These are phyloP conservation scores for Pseudogymnoascus sp. DNA, from an alignment of 2,329 filamentous ascomycete genomes.

Conservation along the genomic window DNA sequence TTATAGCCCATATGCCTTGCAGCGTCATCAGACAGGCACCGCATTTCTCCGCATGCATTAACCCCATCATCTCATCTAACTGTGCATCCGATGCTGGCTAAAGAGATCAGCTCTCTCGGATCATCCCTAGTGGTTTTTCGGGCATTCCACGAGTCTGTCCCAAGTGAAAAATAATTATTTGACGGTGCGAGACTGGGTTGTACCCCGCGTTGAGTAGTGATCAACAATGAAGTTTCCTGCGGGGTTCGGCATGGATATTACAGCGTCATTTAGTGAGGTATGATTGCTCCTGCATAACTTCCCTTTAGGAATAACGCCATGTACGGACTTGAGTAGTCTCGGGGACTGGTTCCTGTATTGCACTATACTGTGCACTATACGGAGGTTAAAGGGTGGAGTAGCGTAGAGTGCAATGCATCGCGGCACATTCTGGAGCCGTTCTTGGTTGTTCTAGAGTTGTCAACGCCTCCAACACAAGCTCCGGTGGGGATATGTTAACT, in stretches of 20 bases:
- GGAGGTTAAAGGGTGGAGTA: no score
- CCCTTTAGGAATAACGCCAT: neutral
- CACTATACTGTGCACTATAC: no score
- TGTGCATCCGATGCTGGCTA: neutral
- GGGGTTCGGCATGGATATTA: conserved; percentile 7
- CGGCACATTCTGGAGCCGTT: neutral
- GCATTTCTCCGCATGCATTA: neutral
- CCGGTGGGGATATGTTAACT: neutral
- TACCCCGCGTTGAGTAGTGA: conserved; percentile 2
- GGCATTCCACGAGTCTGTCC: neutral
- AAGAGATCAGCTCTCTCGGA: conserved; percentile 4
- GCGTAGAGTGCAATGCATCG: neutral
- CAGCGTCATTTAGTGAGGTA: conserved; percentile 2
- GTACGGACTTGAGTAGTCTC: neutral
- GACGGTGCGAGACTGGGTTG: neutral
- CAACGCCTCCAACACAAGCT: neutral
- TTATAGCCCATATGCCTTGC: neutral
- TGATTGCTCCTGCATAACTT: neutral
- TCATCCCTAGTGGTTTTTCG: neutral
- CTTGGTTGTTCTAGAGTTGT: neutral
- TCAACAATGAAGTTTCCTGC: conserved; percentile 4
- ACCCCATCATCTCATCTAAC: conserved; percentile 6
- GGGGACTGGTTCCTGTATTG: neutral
- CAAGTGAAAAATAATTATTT: neutral
- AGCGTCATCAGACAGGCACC: conserved; percentile 1